Evolutionary conservation across 2,329 filamentous ascomycete species (phyloP), one percentile per base, ranked within the genome.

Genomic region (Pseudocercospora cruenta): DNA sequence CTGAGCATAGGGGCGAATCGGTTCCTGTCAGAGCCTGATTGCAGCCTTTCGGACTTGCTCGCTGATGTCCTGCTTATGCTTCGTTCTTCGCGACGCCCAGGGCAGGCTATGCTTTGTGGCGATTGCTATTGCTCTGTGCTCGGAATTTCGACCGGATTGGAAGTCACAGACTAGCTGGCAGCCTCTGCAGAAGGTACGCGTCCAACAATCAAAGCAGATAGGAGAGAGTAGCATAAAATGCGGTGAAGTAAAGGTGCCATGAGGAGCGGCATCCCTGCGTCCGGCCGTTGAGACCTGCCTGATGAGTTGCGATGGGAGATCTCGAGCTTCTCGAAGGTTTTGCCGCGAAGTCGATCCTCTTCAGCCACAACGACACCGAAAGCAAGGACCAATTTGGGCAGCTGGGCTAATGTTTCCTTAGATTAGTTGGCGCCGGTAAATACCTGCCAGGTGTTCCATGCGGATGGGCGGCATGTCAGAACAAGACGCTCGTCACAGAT

Each of bases 31-130:
- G 16, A 28, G 51, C 22, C 51, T 54, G 51, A 28, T 28, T 9
- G 51, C 21, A 54, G 51, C 51, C 24, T 54, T 31, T 54, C 51
- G 51, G 51, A 54, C 51, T 24, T 54, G 51, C 51, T 54, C 51
- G 51, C 51, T 3, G 51, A 14, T 10, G 47, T 39, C 16, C 16
- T 39, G 14, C 36, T 39, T 2, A 14, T 39, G 2, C 14, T 39
- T 7, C 16, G 36, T 39, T 16, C 14, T 39, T n/a, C 16, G 36
- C 36, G 36, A 16, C 36, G 12, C 4, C 31, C 10, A 33, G 31
- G 31, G 10, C 31, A 14, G 31, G 31, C 16, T 39, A 39, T 8
- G 14, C 14, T 16, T 6, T 6, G 36, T 39, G 36, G 2, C 14
- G 36, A 12, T 6, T n/a, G 36, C 36, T 16, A n/a, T 16, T 33